These are phyloP conservation scores for Vaccinium myrtillus DNA, from an alignment of 148 eudicot genomes.

Conservation along the genomic window DNA sequence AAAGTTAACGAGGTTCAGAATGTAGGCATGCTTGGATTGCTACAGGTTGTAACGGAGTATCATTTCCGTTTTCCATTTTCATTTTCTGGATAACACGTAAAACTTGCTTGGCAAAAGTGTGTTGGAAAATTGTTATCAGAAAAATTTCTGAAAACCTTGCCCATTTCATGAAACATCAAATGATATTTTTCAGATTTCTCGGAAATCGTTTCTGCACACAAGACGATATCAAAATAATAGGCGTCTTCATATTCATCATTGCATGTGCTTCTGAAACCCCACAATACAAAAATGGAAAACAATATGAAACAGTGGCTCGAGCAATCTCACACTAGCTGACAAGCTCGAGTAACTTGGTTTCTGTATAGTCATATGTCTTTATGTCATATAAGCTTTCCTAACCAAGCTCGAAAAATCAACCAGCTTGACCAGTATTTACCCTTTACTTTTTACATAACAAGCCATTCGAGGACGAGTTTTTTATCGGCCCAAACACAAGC, in stretches of 20 bases:
- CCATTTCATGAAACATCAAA: background rate
- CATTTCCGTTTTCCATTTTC: background rate
- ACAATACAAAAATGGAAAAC: background rate
- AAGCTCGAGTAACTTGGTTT: background rate
- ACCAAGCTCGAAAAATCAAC: background rate
- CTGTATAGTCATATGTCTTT: background rate
- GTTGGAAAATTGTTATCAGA: background rate
- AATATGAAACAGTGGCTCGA: background rate
- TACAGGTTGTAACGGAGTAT: background rate
- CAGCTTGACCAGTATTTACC: background rate
- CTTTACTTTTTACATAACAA: background rate
- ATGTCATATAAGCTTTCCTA: background rate
- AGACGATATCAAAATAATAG: background rate
- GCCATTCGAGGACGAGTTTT: background rate
- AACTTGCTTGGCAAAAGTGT: background rate
- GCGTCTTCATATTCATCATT: background rate
- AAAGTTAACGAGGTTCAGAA: background rate
- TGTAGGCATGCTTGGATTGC: slow-evolving; percentile 1
- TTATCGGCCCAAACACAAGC: background rate
- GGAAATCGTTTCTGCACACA: background rate
- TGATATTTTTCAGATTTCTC: background rate
- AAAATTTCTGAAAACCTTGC: background rate
- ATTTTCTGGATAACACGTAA: background rate
- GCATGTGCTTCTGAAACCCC: background rate
- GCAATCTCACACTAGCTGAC: background rate